Percentiles rank a stretch among this genome's conserved stretches.
phyloP scores from a whole-genome alignment of 1,284 basidiomycete genomes.

The Omphalotus olearius region DNA sequence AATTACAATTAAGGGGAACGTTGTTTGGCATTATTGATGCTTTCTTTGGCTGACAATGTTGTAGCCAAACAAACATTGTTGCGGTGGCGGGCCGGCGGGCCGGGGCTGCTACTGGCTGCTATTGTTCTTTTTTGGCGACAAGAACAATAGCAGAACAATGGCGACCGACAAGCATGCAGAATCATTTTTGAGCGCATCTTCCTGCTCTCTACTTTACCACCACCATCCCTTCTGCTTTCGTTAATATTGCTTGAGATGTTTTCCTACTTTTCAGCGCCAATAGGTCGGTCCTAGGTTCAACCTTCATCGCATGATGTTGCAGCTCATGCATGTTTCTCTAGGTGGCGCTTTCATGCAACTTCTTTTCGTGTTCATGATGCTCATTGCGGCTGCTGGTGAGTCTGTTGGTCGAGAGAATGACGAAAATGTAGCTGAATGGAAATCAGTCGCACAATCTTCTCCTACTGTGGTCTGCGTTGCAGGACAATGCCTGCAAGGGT shows the following conservation, averaged over 20 bases:
- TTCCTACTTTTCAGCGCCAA: neutral
- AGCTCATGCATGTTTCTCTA: neutral
- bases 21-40: too few relatives aligned
- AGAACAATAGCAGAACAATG: too few relatives aligned
- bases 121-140: too few relatives aligned
- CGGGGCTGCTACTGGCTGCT: too few relatives aligned
- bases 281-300: neutral
- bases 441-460: constrained; percentile 49
- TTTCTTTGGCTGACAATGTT: too few relatives aligned
- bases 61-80: too few relatives aligned
- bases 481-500: constrained; percentile 76
- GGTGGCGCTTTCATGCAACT: neutral
- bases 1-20: too few relatives aligned
- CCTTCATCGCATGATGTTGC: neutral
- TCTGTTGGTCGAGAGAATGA: neutral
- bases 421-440: neutral
- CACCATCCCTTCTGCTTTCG: constrained; percentile 6
- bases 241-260: constrained; percentile 7
- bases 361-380: neutral
- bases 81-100: too few relatives aligned
- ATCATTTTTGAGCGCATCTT: constrained; percentile 1
- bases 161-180: neutral
- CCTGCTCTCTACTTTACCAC: neutral
- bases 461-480: constrained; percentile 69
- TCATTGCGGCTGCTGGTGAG: constrained; percentile 3